Conservation (phyloP, 352 stramenopile genomes). For the Phytopythium delawarense region DNA sequence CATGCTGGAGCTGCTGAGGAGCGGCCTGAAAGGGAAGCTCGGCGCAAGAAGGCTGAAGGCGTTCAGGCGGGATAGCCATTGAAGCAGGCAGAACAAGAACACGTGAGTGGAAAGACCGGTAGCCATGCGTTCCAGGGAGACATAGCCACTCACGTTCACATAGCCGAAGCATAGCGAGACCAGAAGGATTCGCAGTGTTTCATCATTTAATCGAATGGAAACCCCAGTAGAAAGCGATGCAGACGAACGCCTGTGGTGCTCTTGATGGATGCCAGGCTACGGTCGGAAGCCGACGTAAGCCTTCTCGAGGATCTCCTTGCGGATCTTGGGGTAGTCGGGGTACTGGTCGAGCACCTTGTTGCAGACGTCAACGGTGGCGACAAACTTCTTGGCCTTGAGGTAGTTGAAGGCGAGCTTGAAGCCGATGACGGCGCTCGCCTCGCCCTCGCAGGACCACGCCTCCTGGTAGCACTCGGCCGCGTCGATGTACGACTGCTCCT, state of each 20-base stretch:
- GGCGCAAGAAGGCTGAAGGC: too few relatives aligned
- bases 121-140: too few relatives aligned
- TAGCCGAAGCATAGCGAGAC: too few relatives aligned
- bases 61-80: too few relatives aligned
- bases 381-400: constrained; percentile 91
- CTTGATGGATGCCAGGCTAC: constrained; percentile 24
- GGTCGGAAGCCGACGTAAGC: constrained; percentile 86
- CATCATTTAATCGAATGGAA: background rate
- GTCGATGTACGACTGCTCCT: constrained; percentile 91
- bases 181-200: too few relatives aligned
- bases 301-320: constrained; percentile 93
- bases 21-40: too few relatives aligned
- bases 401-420: constrained; percentile 97
- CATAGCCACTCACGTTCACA: too few relatives aligned
- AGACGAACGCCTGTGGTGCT: background rate
- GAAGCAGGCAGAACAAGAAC: too few relatives aligned
- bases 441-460: constrained; percentile 73
- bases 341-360: constrained; percentile 92
- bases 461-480: constrained; percentile 93
- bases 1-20: too few relatives aligned
- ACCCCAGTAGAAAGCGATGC: background rate
- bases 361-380: constrained; percentile 91
- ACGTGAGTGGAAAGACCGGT: too few relatives aligned
- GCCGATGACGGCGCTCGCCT: constrained; percentile 86
- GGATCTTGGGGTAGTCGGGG: constrained; percentile 94